phyloP scores from a whole-genome alignment of 441 rosid genomes.

The Metrosideros polymorpha region DNA sequence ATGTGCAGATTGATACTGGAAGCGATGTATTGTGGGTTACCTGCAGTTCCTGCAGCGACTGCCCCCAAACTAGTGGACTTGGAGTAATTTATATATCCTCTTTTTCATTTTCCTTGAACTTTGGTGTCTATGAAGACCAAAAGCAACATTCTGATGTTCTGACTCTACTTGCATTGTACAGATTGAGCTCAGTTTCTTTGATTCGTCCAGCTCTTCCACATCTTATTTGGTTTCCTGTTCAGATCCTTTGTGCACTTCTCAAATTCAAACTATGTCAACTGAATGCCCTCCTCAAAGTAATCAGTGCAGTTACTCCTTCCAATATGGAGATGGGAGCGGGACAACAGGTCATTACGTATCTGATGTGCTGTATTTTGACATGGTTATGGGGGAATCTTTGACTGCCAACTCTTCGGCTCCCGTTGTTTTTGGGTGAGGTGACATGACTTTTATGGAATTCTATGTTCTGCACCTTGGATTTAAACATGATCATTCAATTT shows the following conservation, averaged over 20 bases:
- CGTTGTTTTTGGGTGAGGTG: constrained; percentile 47
- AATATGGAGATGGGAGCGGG: constrained; percentile 78
- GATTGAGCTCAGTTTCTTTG: constrained; percentile 59
- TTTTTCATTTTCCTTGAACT: neutral
- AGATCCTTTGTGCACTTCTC: constrained; percentile 46
- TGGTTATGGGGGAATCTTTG: constrained; percentile 41
- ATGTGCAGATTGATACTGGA: constrained; percentile 79
- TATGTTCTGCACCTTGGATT: neutral
- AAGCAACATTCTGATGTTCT: neutral
- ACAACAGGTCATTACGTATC: constrained; percentile 61
- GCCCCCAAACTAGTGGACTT: constrained; percentile 68
- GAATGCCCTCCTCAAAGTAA: constrained; percentile 40
- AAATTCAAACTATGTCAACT: constrained; percentile 40
- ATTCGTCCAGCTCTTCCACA: constrained; percentile 41
- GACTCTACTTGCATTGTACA: constrained; percentile 17
- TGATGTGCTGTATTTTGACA: constrained; percentile 44
- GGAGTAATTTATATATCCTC: constrained; percentile 27
- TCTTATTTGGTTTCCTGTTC: constrained; percentile 51
- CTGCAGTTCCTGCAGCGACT: constrained; percentile 53
- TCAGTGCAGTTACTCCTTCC: constrained; percentile 57
- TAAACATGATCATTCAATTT: neutral
- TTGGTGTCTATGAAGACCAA: neutral
- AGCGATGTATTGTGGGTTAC: constrained; percentile 71
- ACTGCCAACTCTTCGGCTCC: constrained; percentile 52
- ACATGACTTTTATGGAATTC: neutral